Conservation (phyloP, 768 basidiomycete genomes). For the Tricholoma saponaceum region DNA sequence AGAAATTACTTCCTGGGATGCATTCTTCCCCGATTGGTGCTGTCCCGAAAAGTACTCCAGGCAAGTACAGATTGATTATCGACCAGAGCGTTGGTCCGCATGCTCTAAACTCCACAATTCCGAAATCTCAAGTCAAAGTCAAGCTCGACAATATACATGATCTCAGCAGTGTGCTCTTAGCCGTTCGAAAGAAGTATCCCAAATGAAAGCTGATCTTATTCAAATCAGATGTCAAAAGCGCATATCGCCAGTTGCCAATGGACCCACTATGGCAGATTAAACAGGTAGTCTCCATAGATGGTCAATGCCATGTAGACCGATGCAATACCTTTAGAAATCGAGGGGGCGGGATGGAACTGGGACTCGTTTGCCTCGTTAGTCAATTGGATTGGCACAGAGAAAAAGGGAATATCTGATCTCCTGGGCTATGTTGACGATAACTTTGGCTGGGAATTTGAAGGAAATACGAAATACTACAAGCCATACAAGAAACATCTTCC, state of each 20-base stretch:
- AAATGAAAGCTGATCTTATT: constrained; percentile 17
- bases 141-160: constrained; percentile 16
- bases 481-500: not conserved
- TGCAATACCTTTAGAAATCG: no score
- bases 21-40: constrained; percentile 31
- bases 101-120: constrained; percentile 33
- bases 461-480: not conserved
- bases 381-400: not conserved
- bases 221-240: constrained; percentile 34
- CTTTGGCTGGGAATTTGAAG: not conserved
- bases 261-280: constrained; percentile 24
- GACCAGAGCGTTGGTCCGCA: constrained; percentile 31
- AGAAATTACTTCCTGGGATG: constrained; percentile 40
- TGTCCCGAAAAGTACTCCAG: constrained; percentile 30
- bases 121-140: not conserved
- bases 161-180: constrained; percentile 20
- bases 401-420: not conserved
- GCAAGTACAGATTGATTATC: constrained; percentile 24
- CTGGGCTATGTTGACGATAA: not conserved
- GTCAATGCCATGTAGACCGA: not conserved
- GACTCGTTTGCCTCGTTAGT: not conserved
- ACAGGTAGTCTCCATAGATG: constrained; percentile 16
- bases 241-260: constrained; percentile 29
- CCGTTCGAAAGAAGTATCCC: constrained; percentile 4
- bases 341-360: not conserved